phyloP scores from a whole-genome alignment of 2,329 filamentous ascomycete species.

The Madurella fahalii region DNA sequence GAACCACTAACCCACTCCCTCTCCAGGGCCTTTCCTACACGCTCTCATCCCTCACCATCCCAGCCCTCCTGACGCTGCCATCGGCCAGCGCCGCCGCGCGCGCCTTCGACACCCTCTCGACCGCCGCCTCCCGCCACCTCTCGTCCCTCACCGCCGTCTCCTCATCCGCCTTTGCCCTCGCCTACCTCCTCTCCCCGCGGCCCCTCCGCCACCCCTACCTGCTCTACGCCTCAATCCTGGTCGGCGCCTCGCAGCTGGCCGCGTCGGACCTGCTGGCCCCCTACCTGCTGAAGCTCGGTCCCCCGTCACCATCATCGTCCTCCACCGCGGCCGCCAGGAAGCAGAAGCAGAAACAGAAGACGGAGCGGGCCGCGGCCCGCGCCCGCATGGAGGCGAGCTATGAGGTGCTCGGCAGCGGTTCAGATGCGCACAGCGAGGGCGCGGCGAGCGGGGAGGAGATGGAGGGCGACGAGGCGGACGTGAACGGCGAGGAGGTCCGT shows the following conservation, averaged over 20 bases:
- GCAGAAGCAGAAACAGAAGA: constrained; percentile 16
- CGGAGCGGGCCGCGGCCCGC: constrained; percentile 29
- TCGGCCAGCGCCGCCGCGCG: constrained; percentile 67
- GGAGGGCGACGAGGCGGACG: constrained; percentile 39
- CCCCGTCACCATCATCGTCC: constrained; percentile 10
- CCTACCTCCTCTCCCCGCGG: constrained; percentile 71
- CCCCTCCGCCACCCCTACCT: constrained; percentile 82
- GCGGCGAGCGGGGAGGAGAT: constrained; percentile 48
- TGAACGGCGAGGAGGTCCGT: constrained; percentile 62
- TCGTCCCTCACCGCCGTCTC: constrained; percentile 65
- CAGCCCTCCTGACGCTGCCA: constrained; percentile 74
- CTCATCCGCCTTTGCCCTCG: constrained; percentile 67
- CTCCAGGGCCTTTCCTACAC: constrained; percentile 82
- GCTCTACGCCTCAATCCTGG: constrained; percentile 73
- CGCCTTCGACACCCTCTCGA: constrained; percentile 65
- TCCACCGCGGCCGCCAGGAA: constrained; percentile 22
- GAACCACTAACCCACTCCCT: constrained; percentile 7
- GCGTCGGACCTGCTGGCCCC: constrained; percentile 48
- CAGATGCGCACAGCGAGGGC: constrained; percentile 29
- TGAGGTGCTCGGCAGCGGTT: constrained; percentile 51
- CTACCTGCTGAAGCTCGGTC: constrained; percentile 33
- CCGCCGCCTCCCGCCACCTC: constrained; percentile 61
- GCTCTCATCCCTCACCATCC: constrained; percentile 71
- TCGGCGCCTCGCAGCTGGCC: constrained; percentile 56
- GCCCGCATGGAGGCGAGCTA: constrained; percentile 65